Evolutionary conservation across 1,284 basidiomycete species (phyloP).

Genomic region (Cronartium quercuum): DNA sequence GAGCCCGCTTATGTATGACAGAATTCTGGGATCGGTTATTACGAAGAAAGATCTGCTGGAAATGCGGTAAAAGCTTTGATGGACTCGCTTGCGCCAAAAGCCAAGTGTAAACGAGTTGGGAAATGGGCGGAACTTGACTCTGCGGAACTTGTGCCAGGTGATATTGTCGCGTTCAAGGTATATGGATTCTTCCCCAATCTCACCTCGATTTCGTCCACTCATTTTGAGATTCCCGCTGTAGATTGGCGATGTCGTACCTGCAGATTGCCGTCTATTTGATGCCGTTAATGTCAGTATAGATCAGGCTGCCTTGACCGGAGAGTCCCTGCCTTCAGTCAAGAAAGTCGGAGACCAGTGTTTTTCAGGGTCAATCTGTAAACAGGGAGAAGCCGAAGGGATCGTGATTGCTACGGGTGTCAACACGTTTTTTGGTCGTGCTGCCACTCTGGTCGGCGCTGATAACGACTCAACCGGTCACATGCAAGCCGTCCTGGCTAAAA

Average conservation of each 20-base stretch:
- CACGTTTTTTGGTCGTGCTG: slow-evolving; percentile 58
- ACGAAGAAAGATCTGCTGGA: slow-evolving; percentile 93
- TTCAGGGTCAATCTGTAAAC: slow-evolving; percentile 87
- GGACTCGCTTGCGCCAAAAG: slow-evolving; percentile 97
- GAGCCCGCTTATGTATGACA: neutral
- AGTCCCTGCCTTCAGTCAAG: slow-evolving; percentile 85
- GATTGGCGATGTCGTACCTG: slow-evolving; percentile 35
- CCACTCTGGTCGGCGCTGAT: slow-evolving; percentile 87
- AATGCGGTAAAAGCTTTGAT: slow-evolving; percentile 98
- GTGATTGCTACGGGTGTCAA: slow-evolving; percentile 88
- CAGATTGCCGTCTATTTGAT: slow-evolving; percentile 30
- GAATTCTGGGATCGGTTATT: slow-evolving; percentile 95
- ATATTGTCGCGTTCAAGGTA: slow-evolving; percentile 93
- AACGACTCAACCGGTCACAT: slow-evolving; percentile 93
- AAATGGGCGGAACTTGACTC: slow-evolving; percentile 75
- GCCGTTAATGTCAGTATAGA: slow-evolving; percentile 55
- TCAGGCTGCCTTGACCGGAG: slow-evolving; percentile 91
- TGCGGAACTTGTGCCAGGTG: slow-evolving; percentile 78
- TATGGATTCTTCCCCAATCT: slow-evolving; percentile 55
- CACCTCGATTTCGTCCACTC: neutral
- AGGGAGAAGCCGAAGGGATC: slow-evolving; percentile 92
- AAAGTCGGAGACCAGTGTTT: slow-evolving; percentile 90
- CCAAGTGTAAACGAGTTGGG: slow-evolving; percentile 77
- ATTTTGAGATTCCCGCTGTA: neutral
- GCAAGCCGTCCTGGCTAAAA: slow-evolving; percentile 60